A percentile compares a stretch with the other conserved stretches of the same genome.
Conservation (phyloP, 768 basidiomycete genomes). For the Termitomyces bulborhizus region DNA sequence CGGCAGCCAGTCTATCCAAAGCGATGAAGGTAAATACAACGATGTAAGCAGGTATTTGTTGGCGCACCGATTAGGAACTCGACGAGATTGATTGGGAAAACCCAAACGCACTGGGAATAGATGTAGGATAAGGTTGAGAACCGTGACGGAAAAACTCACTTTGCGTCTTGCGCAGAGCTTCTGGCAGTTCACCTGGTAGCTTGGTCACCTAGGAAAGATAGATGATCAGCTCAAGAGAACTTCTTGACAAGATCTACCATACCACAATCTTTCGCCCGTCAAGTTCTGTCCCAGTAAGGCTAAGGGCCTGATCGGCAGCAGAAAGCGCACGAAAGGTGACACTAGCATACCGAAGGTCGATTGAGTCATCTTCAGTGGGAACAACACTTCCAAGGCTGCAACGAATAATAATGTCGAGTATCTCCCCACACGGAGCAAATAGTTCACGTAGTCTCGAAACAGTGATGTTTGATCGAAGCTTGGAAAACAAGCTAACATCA, state of each 20-base stretch:
- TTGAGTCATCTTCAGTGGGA: slow-evolving; percentile 16
- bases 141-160: slow-evolving; percentile 14
- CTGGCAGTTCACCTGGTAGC: slow-evolving; percentile 33
- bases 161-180: slow-evolving; percentile 26
- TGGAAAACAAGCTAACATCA: not conserved
- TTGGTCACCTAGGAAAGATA: slow-evolving; percentile 24
- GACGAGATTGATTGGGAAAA: slow-evolving; percentile 1
- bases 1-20: not conserved
- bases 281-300: slow-evolving; percentile 29
- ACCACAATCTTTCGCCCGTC: slow-evolving; percentile 36
- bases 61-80: not conserved
- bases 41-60: not conserved
- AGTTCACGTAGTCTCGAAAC: slow-evolving; percentile 23
- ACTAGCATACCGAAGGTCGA: slow-evolving; percentile 43
- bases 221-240: not conserved
- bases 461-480: slow-evolving; percentile 31
- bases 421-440: slow-evolving; percentile 32
- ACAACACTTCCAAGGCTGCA: slow-evolving; percentile 35
- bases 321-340: slow-evolving; percentile 34
- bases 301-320: slow-evolving; percentile 36
- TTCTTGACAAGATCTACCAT: slow-evolving; percentile 14
- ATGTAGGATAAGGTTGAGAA: not conserved
- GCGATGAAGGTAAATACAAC: not conserved
- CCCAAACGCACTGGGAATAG: slow-evolving; percentile 8
- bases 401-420: slow-evolving; percentile 31